Base-by-base conservation (phyloP, 805 yeast species). In the Starmerella lactis-condensi region DNA sequence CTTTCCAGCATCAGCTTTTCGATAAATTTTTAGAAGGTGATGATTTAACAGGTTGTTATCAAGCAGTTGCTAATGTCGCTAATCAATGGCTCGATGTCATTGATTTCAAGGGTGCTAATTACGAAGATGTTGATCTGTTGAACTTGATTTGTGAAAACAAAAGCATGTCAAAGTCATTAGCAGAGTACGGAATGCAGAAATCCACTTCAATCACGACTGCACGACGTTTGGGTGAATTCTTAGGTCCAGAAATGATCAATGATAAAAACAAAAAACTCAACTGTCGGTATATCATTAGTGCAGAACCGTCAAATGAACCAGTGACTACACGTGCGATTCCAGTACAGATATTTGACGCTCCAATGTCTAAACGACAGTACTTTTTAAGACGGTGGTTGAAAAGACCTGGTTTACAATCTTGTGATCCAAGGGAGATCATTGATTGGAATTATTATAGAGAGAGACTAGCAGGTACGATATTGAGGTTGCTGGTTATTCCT, bases 191-290 rank as follows among this genome's bases (percentile, higher is more conserved):
- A 6, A 66, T 65, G 17, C 94, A 81, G 49, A 89, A 91, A 48
- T 79, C 94, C 0, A 81, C 96, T 0, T 79, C 96, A 0, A 85
- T 91, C 40, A 82, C 96, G 0, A 89, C 98, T 1, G 98, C 98
- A 1, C 71, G 65, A 41, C 65, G 99, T 45, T 59, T 89, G 32
- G 94, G 94, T 36, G 95, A 89, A 44, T 85, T 89, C 50, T 62
- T 89, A 42, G 98, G 98, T 10, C 82, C 75, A 40, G 93, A 82
- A 43, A 85, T 85, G 93, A 91, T 82, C 3, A 83, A 81, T 46
- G 96, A 82, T 53, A 82, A 83, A 37, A 96, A 98, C 39, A 82
- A 83, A 37, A 96, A 98, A 39, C 65, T 89, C 37, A 93, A 93
- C 5, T 85, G 94, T 56, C 82, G 81, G 52, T 89, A 81, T 56